These are phyloP conservation scores for Cyclospora cayetanensis DNA, from an alignment of 169 alveolate genomes.

Conservation along the genomic window DNA sequence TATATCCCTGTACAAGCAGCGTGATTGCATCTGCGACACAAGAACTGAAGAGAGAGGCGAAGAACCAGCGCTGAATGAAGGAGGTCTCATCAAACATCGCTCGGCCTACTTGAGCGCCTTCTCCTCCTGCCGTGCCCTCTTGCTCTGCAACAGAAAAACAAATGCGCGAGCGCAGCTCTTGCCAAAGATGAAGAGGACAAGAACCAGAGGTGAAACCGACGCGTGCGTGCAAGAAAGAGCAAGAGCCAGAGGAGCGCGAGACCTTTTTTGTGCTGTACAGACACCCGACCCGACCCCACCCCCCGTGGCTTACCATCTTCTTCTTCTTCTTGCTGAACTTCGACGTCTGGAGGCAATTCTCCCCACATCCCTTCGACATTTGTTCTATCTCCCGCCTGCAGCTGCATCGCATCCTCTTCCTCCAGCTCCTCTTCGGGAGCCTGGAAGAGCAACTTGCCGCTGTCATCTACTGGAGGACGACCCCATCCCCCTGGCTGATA, in stretches of 20 bases:
- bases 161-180: too few relatives aligned
- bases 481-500: conserved; percentile 95
- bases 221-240: too few relatives aligned
- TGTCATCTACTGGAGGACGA: conserved; percentile 69
- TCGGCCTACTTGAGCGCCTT: background rate
- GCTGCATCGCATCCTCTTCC: background rate
- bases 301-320: too few relatives aligned
- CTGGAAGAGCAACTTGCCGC: conserved; percentile 25
- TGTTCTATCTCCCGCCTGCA: background rate
- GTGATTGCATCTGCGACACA: too few relatives aligned
- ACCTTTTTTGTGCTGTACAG: too few relatives aligned
- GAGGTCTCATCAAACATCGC: background rate
- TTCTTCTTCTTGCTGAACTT: conserved; percentile 42
- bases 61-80: too few relatives aligned
- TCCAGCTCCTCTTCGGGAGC: background rate
- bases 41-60: too few relatives aligned
- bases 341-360: conserved; percentile 47
- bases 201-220: too few relatives aligned
- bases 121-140: background rate
- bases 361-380: conserved; percentile 21
- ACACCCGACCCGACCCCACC: too few relatives aligned
- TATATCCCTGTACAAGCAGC: background rate
- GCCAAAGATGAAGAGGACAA: too few relatives aligned
- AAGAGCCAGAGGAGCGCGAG: too few relatives aligned
- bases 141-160: background rate